Evolutionary conservation across 371 early-diverging fungal species (phyloP), one percentile per base, ranked within the genome.

Genomic region (Catenaria anguillulae): DNA sequence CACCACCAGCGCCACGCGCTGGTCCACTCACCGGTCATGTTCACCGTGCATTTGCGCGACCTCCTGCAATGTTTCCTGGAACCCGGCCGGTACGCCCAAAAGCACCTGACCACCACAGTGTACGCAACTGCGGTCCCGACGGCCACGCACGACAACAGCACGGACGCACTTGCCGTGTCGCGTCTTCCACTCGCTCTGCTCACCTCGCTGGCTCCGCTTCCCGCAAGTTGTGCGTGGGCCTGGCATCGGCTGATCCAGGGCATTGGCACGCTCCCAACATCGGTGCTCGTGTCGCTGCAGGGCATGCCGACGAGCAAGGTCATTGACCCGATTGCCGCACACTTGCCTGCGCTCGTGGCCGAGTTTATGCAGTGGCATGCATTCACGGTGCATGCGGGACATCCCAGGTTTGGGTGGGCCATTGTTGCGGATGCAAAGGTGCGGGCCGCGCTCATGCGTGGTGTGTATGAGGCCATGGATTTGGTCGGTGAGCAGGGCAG

Each of bases 401-500:
- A 50, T 19, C 52, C 52, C 29, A 26, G 52, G 52, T 50, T 50
- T 17, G 52, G 52, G 13, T 50, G 52, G 52, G 52, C 52, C 15
- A 8, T 50, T 8, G 29, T 50, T 8, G 29, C 52, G 2, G 26
- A 26, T 8, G 34, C 56, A 0, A 60, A 31, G 12, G 63, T 62
- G 33, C 69, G 62, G 33, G 60, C 46, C 34, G 67, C 64, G 15
- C 60, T 75, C 21, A 40, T 61, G 63, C 70, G 65, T 21, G 75
- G 73, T 15, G 46, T 75, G 3, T 72, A 66, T 48, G 63, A 70
- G 24, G 56, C 72, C 42, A 55, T 75, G 37, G 75, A 73, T 60
- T 34, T 75, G 54, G 65, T 71, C 56, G 67, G 68, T 36, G 37
- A 42, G 35, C 24, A 26, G 10, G 40, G 24, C 4, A 13, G n/a